Evolutionary conservation across 352 stramenopile genomes (phyloP).

Genomic region (Phytopythium aichiense): DNA sequence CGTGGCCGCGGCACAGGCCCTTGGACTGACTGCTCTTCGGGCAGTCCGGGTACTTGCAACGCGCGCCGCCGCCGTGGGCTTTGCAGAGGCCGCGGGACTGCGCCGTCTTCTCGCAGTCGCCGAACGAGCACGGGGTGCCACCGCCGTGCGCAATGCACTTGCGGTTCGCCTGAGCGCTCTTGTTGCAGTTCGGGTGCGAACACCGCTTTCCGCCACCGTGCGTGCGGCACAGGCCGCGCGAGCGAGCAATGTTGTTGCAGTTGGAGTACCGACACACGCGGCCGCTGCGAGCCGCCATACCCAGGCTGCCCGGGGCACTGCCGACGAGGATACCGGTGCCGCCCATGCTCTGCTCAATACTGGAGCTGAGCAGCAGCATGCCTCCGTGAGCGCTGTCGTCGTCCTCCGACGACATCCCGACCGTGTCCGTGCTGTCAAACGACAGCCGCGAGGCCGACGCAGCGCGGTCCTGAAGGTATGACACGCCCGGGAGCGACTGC

Average conservation of each 20-base stretch:
- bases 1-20: slow-evolving; percentile 76
- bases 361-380: slow-evolving; percentile 73
- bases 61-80: slow-evolving; percentile 73
- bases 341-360: slow-evolving; percentile 42
- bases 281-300: slow-evolving; percentile 37
- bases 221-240: slow-evolving; percentile 66
- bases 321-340: neutral
- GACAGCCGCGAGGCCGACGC: slow-evolving; percentile 38
- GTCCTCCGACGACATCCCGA: slow-evolving; percentile 66
- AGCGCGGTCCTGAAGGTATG: slow-evolving; percentile 50
- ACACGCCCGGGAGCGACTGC: slow-evolving; percentile 61
- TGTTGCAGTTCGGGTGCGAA: slow-evolving; percentile 81
- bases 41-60: slow-evolving; percentile 83
- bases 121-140: slow-evolving; percentile 81
- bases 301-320: slow-evolving; percentile 7
- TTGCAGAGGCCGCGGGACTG: slow-evolving; percentile 84
- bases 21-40: slow-evolving; percentile 85
- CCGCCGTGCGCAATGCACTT: slow-evolving; percentile 87
- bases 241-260: slow-evolving; percentile 85
- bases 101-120: slow-evolving; percentile 84
- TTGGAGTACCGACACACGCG: slow-evolving; percentile 78
- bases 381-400: slow-evolving; percentile 38
- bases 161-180: slow-evolving; percentile 84
- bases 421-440: slow-evolving; percentile 55
- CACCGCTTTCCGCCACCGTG: slow-evolving; percentile 78